These are phyloP conservation scores for Mortierella sp. DNA, from an alignment of 371 early-diverging fungal genomes.

Conservation along the genomic window DNA sequence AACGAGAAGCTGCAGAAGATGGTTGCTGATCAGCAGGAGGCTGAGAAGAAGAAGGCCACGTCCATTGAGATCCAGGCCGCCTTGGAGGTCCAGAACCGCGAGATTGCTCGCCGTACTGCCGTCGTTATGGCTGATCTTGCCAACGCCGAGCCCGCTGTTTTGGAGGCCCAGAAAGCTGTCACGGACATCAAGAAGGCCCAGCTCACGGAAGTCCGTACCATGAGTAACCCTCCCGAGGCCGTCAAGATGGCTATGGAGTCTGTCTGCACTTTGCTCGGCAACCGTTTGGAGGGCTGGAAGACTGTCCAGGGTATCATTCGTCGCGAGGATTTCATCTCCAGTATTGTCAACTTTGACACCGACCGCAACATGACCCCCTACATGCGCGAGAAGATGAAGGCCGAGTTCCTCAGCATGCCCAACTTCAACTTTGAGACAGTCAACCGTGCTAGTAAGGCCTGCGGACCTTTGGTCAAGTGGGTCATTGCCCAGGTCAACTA, in stretches of 20 bases:
- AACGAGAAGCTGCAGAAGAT: constrained; percentile 97
- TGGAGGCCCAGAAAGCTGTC: constrained; percentile 95
- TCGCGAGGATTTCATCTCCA: constrained; percentile 97
- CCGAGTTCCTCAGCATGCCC: constrained; percentile 85
- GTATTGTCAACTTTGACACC: constrained; percentile 96
- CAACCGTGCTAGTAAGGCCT: constrained; percentile 98
- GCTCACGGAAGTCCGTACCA: constrained; percentile 97
- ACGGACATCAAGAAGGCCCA: constrained; percentile 96
- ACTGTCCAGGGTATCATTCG: constrained; percentile 92
- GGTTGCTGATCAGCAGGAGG: constrained; percentile 96
- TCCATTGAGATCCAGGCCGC: constrained; percentile 87
- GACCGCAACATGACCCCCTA: constrained; percentile 80
- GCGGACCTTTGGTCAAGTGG: constrained; percentile 99
- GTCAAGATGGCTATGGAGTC: constrained; percentile 98
- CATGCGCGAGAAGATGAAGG: constrained; percentile 84
- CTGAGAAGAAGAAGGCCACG: constrained; percentile 91
- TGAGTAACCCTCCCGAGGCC: constrained; percentile 98
- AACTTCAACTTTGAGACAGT: constrained; percentile 94
- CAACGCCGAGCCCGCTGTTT: constrained; percentile 97
- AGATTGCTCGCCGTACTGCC: constrained; percentile 84
- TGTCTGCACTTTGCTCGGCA: constrained; percentile 95
- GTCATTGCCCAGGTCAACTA: constrained; percentile 96
- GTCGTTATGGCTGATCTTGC: constrained; percentile 93
- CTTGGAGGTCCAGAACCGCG: constrained; percentile 82
- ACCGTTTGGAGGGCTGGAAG: constrained; percentile 89